Conservation (phyloP, 2,329 filamentous ascomycete species). For the Aureobasidium sp. region DNA sequence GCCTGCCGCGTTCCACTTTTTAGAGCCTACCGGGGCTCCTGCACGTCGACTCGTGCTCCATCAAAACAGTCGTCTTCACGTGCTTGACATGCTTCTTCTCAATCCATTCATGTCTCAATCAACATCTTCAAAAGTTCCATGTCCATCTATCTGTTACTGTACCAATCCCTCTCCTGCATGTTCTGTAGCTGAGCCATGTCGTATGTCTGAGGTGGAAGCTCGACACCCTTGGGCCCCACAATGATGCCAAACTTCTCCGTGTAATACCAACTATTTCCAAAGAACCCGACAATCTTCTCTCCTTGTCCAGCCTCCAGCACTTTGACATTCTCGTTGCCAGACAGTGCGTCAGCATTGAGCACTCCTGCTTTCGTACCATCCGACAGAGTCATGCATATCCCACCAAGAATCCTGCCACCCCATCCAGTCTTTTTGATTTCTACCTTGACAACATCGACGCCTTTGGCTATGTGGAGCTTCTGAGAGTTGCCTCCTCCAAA, state of each 20-base stretch:
- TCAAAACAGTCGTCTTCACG: background rate
- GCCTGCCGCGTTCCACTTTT: background rate
- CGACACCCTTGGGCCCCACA: constrained; percentile 35
- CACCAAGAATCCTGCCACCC: constrained; percentile 21
- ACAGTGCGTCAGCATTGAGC: constrained; percentile 22
- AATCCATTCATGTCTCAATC: too few relatives aligned
- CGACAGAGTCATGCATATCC: constrained; percentile 29
- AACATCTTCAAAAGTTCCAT: background rate
- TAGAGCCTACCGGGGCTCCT: background rate
- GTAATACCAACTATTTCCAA: constrained; percentile 34
- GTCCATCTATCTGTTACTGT: background rate
- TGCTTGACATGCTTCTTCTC: too few relatives aligned
- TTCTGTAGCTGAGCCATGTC: constrained; percentile 40
- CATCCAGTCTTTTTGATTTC: constrained; percentile 23
- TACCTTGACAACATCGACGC: constrained; percentile 28
- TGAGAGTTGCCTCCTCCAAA: constrained; percentile 31
- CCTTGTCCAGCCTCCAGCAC: constrained; percentile 27
- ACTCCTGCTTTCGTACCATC: constrained; percentile 28
- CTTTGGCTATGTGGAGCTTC: constrained; percentile 25
- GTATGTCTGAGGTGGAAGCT: constrained; percentile 37
- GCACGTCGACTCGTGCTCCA: background rate
- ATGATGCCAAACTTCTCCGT: constrained; percentile 43
- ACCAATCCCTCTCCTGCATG: constrained; percentile 11
- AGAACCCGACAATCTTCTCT: constrained; percentile 44
- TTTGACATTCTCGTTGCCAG: constrained; percentile 18